Conservation (phyloP, 257 asterid species). For the Craterostigma plantagineum region DNA sequence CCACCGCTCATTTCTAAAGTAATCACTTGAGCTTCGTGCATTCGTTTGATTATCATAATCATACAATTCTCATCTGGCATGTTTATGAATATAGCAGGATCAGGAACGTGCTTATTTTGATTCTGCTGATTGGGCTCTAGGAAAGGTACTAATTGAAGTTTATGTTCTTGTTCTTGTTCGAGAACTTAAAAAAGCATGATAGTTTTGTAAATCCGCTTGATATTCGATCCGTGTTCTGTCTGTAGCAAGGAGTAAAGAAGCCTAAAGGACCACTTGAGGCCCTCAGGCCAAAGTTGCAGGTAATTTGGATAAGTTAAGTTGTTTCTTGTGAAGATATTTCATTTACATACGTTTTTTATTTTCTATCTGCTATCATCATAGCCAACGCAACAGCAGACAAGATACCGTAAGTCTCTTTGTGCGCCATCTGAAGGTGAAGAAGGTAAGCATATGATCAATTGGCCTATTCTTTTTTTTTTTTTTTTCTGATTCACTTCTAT, state of each 20-base stretch:
- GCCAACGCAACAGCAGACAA: constrained; percentile 6
- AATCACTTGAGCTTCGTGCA: constrained; percentile 1
- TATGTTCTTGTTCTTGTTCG: no score
- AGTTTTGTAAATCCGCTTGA: no score
- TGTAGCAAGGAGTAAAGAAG: constrained; percentile 41
- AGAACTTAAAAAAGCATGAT: no score
- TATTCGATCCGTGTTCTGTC: no score
- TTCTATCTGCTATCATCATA: background rate
- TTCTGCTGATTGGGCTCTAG: constrained; percentile 99
- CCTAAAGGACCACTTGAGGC: constrained; percentile 99
- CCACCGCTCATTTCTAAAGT: constrained; percentile 94
- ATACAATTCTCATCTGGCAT: background rate
- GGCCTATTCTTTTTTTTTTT: no score
- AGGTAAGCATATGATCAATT: background rate
- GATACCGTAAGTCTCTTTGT: constrained; percentile 3
- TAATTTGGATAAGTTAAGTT: constrained; percentile 6
- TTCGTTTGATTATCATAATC: constrained; percentile 1
- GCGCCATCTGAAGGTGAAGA: constrained; percentile 4
- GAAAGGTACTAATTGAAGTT: constrained; percentile 58
- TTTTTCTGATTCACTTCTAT: no score
- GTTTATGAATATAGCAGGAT: constrained; percentile 35
- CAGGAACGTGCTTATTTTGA: constrained; percentile 99
- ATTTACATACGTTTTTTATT: background rate
- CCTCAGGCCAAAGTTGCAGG: constrained; percentile 95
- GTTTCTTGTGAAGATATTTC: background rate